These are phyloP conservation scores for Asterophora parasitica DNA, from an alignment of 768 basidiomycete species.

Conservation along the genomic window DNA sequence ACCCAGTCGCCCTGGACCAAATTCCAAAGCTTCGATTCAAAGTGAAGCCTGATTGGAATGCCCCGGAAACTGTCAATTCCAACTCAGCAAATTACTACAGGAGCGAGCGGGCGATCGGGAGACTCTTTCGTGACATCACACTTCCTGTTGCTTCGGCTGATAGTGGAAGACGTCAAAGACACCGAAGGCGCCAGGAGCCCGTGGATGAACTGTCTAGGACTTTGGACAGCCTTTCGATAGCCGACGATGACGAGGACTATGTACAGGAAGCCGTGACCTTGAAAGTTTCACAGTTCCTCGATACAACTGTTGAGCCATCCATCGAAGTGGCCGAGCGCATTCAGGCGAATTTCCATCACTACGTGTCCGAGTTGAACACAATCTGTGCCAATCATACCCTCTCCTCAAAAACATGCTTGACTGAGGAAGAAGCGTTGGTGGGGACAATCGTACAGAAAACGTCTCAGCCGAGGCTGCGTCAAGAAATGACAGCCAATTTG, in stretches of 20 bases:
- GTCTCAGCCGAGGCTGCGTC: conserved; percentile 50
- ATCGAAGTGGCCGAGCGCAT: conserved; percentile 25
- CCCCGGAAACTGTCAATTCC: conserved; percentile 48
- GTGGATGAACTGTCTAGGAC: conserved; percentile 18
- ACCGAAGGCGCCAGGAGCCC: conserved; percentile 8
- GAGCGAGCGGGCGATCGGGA: conserved; percentile 54
- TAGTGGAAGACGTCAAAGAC: conserved; percentile 8
- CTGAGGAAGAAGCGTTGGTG: conserved; percentile 60
- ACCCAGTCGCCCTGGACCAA: conserved; percentile 31
- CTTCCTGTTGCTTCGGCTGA: conserved; percentile 30
- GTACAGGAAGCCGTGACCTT: conserved; percentile 24
- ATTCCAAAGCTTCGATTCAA: conserved; percentile 39
- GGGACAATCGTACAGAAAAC: conserved; percentile 65
- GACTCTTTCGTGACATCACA: conserved; percentile 56
- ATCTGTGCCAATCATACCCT: conserved; percentile 46
- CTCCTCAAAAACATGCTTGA: conserved; percentile 39
- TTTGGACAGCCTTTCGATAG: conserved; percentile 13
- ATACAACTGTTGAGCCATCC: conserved; percentile 17
- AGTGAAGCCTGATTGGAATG: conserved; percentile 58
- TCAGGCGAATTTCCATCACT: conserved; percentile 32
- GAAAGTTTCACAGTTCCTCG: conserved; percentile 24
- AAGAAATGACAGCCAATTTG: conserved; percentile 48
- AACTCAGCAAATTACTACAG: conserved; percentile 40
- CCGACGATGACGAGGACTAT: conserved; percentile 17
- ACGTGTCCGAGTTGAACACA: conserved; percentile 40